phyloP scores from a whole-genome alignment of 2,329 filamentous ascomycete genomes.

The Ophioceras dolichostomum region DNA sequence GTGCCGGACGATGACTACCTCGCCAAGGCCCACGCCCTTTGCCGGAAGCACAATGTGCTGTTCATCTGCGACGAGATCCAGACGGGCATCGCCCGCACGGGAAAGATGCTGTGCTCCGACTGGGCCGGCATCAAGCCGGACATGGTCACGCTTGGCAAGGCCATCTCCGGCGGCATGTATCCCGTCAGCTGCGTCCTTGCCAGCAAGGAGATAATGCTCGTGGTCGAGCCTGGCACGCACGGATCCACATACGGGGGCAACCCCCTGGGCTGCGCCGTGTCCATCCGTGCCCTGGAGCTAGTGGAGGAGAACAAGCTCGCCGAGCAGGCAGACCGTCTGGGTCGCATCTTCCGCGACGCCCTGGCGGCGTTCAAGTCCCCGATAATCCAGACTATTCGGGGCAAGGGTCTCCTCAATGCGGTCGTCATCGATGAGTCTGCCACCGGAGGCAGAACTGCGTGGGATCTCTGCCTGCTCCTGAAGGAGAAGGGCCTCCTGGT shows the following conservation, averaged over 20 bases:
- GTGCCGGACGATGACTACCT: conserved; percentile 90
- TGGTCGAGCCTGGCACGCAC: conserved; percentile 91
- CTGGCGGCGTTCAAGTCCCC: conserved; percentile 64
- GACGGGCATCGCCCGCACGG: conserved; percentile 91
- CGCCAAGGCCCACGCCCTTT: conserved; percentile 64
- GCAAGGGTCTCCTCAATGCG: conserved; percentile 90
- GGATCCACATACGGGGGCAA: conserved; percentile 98
- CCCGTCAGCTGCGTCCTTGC: conserved; percentile 91
- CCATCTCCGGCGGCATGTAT: conserved; percentile 97
- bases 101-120: conserved; percentile 84
- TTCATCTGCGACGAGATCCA: conserved; percentile 98
- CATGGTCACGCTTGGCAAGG: conserved; percentile 89
- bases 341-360: conserved; percentile 71
- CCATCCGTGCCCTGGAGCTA: conserved; percentile 87
- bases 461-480: conserved; percentile 92
- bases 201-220: conserved; percentile 85
- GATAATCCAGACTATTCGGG: conserved; percentile 71
- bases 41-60: conserved; percentile 89
- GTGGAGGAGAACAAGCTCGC: conserved; percentile 86
- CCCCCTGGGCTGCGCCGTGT: conserved; percentile 87
- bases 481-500: conserved; percentile 93
- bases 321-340: conserved; percentile 63
- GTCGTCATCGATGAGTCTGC: conserved; percentile 89
- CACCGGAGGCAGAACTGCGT: conserved; percentile 76
- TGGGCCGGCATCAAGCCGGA: conserved; percentile 95